Evolutionary conservation across 2,329 filamentous ascomycete genomes (phyloP).

Genomic region (Arachnomyces sp.): DNA sequence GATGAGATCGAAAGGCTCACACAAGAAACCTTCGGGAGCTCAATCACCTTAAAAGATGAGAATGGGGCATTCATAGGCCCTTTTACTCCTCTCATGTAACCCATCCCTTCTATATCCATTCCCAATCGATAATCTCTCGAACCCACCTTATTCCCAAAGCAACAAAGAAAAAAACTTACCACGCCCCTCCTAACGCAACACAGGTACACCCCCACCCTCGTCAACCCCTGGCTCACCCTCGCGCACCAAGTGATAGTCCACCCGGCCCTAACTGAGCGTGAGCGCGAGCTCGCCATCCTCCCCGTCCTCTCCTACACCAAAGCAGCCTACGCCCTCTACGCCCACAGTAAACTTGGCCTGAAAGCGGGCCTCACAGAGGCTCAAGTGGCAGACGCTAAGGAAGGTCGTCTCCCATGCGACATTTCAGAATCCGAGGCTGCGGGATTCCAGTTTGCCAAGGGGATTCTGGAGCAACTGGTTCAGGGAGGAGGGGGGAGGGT

Average conservation of each 20-base stretch:
- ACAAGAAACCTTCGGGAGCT: not conserved
- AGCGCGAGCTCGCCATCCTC: constrained; percentile 2
- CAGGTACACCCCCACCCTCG: not conserved
- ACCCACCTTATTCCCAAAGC: not conserved
- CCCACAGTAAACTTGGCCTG: not conserved
- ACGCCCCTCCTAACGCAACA: too few species aligned
- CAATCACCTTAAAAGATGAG: constrained; percentile 1
- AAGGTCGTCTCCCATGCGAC: too few species aligned
- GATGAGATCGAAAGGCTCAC: not conserved
- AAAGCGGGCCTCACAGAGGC: not conserved
- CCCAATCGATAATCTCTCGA: not conserved
- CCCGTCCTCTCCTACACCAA: not conserved
- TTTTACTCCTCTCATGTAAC: constrained; percentile 1
- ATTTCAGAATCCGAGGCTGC: too few species aligned
- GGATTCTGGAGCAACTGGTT: too few species aligned
- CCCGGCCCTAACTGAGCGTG: not conserved
- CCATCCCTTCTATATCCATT: too few species aligned
- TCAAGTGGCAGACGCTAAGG: not conserved
- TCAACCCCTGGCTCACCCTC: not conserved
- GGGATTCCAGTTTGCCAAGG: too few species aligned
- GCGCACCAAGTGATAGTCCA: not conserved
- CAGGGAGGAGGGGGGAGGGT: too few species aligned
- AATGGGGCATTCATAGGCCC: not conserved
- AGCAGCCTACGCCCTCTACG: constrained; percentile 1
- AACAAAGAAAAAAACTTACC: not conserved